A percentile compares a stretch with the other conserved stretches of the same genome.
Conservation (phyloP, 169 alveolate genomes). For the Plasmodium adleri region DNA sequence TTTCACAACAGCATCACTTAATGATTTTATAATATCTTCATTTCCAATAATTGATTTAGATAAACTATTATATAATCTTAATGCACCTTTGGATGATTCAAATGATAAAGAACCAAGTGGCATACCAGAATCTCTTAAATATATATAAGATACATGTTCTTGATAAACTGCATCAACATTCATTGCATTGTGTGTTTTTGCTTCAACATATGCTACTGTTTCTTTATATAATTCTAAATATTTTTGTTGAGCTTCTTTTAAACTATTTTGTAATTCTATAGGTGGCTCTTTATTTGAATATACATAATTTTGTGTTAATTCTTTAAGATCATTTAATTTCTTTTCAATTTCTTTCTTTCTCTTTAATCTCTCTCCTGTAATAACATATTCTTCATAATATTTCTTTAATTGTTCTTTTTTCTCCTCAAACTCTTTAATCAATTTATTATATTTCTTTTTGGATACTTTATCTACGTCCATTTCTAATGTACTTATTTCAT, state of each 20-base stretch:
- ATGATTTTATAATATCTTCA: slow-evolving; percentile 82
- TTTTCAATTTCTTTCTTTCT: slow-evolving; percentile 54
- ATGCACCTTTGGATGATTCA: slow-evolving; percentile 74
- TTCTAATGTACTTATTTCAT: slow-evolving; percentile 71
- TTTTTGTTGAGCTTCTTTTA: slow-evolving; percentile 49
- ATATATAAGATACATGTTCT: slow-evolving; percentile 74
- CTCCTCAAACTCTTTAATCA: slow-evolving; percentile 63
- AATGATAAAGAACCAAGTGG: slow-evolving; percentile 72
- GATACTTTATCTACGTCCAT: slow-evolving; percentile 73
- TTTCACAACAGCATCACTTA: slow-evolving; percentile 82
- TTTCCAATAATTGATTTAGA: slow-evolving; percentile 84
- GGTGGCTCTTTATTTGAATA: slow-evolving; percentile 61
- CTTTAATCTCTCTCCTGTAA: slow-evolving; percentile 59
- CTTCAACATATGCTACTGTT: slow-evolving; percentile 74
- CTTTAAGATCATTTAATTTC: slow-evolving; percentile 67
- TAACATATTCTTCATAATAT: slow-evolving; percentile 66
- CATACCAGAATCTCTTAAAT: slow-evolving; percentile 78
- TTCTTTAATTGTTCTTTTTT: slow-evolving; percentile 38
- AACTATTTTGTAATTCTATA: slow-evolving; percentile 32
- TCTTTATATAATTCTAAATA: slow-evolving; percentile 44
- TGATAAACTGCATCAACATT: slow-evolving; percentile 74
- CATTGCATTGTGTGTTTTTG: slow-evolving; percentile 75
- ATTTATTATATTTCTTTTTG: slow-evolving; percentile 39
- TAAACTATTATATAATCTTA: slow-evolving; percentile 80
- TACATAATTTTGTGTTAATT: slow-evolving; percentile 41